phyloP scores from a whole-genome alignment of 2,329 filamentous ascomycete genomes.

The Fusarium sp. region DNA sequence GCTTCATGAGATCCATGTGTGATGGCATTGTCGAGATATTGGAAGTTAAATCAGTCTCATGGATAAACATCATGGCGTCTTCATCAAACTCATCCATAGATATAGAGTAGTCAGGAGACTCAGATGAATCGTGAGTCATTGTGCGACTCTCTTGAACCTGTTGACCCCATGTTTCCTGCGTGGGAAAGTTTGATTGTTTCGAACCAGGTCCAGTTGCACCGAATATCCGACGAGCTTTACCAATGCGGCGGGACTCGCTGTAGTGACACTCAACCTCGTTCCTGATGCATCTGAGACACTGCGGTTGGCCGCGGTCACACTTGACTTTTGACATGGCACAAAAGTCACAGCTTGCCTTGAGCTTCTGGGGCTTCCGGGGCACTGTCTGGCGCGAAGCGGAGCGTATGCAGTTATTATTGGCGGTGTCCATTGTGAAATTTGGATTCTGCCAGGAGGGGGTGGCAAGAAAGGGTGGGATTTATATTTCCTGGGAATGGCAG shows the following conservation, averaged over 20 bases:
- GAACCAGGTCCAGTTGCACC: neutral
- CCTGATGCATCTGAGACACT: neutral
- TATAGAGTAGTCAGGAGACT: neutral
- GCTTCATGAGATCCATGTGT: neutral
- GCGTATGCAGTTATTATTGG: neutral
- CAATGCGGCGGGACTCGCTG: neutral
- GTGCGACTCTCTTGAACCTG: neutral
- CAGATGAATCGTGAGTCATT: neutral
- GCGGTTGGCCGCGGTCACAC: neutral
- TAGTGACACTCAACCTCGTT: conserved; percentile 1
- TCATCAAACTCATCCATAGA: conserved; percentile 2
- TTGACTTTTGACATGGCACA: conserved; percentile 3
- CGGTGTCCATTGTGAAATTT: neutral
- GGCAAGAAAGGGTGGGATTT: neutral
- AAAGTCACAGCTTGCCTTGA: conserved; percentile 2
- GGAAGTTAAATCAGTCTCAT: neutral
- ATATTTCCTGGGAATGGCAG: neutral
- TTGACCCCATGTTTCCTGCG: neutral
- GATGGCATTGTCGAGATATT: neutral
- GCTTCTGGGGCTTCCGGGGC: neutral
- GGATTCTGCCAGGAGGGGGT: neutral
- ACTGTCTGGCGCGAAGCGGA: neutral
- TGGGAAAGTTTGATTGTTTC: neutral
- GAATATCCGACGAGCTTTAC: neutral
- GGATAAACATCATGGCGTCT: neutral